Conservation (phyloP, 2,329 filamentous ascomycete genomes). For the Microdochium paspali region DNA sequence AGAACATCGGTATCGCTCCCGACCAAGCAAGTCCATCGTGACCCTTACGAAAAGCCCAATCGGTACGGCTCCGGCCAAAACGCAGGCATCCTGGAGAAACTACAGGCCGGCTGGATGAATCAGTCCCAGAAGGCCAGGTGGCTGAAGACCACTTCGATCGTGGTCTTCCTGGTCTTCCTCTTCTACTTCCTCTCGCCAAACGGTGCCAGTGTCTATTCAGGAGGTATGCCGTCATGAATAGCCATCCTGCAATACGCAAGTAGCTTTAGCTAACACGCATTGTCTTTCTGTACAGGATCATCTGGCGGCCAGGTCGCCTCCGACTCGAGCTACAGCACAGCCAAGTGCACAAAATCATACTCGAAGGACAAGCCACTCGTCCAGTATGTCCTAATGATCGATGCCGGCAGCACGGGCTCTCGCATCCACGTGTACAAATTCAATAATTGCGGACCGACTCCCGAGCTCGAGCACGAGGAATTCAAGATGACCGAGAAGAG, state of each 20-base stretch:
- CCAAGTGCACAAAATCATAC: slow-evolving; percentile 73
- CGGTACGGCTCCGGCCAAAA: slow-evolving; percentile 43
- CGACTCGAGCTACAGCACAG: slow-evolving; percentile 56
- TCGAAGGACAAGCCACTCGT: slow-evolving; percentile 87
- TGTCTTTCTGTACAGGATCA: neutral
- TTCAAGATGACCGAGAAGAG: slow-evolving; percentile 91
- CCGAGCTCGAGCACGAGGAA: slow-evolving; percentile 83
- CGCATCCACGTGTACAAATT: slow-evolving; percentile 98
- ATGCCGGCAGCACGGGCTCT: slow-evolving; percentile 94
- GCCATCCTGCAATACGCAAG: neutral
- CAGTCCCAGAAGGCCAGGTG: slow-evolving; percentile 57
- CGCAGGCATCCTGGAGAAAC: slow-evolving; percentile 38
- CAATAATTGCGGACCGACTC: slow-evolving; percentile 96
- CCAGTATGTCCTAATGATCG: slow-evolving; percentile 98
- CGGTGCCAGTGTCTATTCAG: slow-evolving; percentile 44
- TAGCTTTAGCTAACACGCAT: neutral
- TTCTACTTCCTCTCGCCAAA: slow-evolving; percentile 56
- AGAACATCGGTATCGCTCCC: slow-evolving; percentile 56
- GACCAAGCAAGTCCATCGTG: slow-evolving; percentile 48
- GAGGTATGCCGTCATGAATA: slow-evolving; percentile 22
- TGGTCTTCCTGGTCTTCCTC: slow-evolving; percentile 48
- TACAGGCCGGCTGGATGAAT: slow-evolving; percentile 50
- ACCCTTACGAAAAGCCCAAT: slow-evolving; percentile 56
- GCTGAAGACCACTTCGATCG: slow-evolving; percentile 54
- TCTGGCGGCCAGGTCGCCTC: slow-evolving; percentile 40